Conservation (phyloP, 495 filamentous ascomycete species). For the Poronia punctata region DNA sequence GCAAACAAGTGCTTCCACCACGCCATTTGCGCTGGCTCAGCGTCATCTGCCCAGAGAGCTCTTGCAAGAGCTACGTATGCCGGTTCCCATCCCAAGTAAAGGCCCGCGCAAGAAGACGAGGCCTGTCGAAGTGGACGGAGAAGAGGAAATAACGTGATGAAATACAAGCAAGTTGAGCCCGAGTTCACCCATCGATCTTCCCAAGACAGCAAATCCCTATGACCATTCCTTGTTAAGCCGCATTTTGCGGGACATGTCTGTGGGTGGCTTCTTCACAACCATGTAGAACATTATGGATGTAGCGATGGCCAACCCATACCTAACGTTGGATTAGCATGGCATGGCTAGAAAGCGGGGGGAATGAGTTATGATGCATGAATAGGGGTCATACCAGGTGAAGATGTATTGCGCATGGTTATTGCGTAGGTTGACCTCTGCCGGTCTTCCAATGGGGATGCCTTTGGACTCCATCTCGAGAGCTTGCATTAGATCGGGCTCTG, state of each 20-base stretch:
- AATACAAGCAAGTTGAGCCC: slow-evolving; percentile 20
- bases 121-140: slow-evolving; percentile 30
- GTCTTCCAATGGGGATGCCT: slow-evolving; percentile 88
- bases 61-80: slow-evolving; percentile 71
- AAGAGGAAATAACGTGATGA: slow-evolving; percentile 29
- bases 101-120: slow-evolving; percentile 21
- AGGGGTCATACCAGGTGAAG: slow-evolving; percentile 77
- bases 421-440: slow-evolving; percentile 84
- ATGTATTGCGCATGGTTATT: slow-evolving; percentile 99
- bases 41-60: slow-evolving; percentile 76
- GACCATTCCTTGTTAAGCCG: slow-evolving; percentile 79
- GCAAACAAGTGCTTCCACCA: slow-evolving; percentile 61
- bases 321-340: slow-evolving; percentile 28
- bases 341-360: slow-evolving; percentile 3
- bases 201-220: slow-evolving; percentile 16
- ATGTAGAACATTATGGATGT: slow-evolving; percentile 94
- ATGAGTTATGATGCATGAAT: slow-evolving; percentile 1
- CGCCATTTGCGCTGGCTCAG: slow-evolving; percentile 76
- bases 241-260: slow-evolving; percentile 64
- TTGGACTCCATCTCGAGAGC: slow-evolving; percentile 62
- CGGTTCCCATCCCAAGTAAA: slow-evolving; percentile 38
- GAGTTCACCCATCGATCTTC: no score
- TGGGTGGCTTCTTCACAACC: slow-evolving; percentile 77
- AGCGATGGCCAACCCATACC: slow-evolving; percentile 81
- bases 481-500: slow-evolving; percentile 71